Percentiles rank a stretch among this genome's conserved stretches.
These are phyloP conservation scores for Apiotrichum siamense DNA, from an alignment of 1,284 basidiomycete genomes.

Conservation along the genomic window DNA sequence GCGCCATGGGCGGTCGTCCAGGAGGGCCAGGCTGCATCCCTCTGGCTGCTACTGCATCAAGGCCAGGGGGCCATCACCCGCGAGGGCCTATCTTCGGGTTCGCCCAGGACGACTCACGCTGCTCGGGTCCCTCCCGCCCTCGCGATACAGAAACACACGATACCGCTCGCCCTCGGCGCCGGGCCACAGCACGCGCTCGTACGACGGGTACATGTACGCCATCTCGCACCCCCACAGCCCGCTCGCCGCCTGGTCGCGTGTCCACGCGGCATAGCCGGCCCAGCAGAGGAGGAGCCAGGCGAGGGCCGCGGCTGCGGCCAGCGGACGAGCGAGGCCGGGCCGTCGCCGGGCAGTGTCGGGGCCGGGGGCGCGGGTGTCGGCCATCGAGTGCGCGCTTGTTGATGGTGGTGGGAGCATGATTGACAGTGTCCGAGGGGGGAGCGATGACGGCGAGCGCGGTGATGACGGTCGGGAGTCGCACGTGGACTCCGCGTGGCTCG, in stretches of 20 bases:
- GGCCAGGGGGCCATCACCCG: no score
- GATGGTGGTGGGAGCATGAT: no score
- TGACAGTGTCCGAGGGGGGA: background rate
- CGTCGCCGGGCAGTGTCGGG: background rate
- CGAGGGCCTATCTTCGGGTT: no score
- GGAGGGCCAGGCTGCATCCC: no score
- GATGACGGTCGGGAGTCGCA: background rate
- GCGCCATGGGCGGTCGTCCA: no score
- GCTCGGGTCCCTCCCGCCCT: conserved; percentile 71
- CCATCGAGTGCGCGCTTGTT: background rate
- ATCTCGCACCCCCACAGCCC: conserved; percentile 65
- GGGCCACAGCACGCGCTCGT: conserved; percentile 58
- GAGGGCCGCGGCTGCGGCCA: background rate
- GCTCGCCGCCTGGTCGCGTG: conserved; percentile 14
- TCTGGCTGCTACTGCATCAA: no score
- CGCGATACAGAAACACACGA: conserved; percentile 80
- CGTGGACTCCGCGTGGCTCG: background rate
- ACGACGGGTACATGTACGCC: conserved; percentile 95
- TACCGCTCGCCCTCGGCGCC: conserved; percentile 43
- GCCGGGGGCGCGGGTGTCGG: no score
- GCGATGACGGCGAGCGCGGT: background rate
- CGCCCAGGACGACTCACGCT: conserved; percentile 55
- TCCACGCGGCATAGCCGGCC: conserved; percentile 8
- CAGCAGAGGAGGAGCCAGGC: conserved; percentile 4
- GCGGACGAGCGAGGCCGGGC: background rate